Evolutionary conservation across 208 protist genomes (phyloP), one percentile per base, ranked within the genome.

Genomic region (Leishmania braziliensis): DNA sequence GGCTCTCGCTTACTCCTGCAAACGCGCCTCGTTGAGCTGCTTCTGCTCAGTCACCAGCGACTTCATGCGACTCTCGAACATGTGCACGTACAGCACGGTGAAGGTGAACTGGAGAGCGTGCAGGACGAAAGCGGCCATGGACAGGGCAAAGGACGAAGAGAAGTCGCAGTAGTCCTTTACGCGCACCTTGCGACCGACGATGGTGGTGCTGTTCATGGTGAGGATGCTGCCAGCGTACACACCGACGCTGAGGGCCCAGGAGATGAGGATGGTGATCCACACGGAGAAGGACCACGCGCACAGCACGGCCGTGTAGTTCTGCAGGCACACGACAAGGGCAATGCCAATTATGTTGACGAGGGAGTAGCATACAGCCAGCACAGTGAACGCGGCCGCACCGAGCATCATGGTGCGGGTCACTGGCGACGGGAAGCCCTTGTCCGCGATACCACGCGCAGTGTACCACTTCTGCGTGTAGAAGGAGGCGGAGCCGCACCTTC

Each of bases 221-320:
- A 26, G 36, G 74, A 83, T 83, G 73, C 73, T 69, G 66, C 66
- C 54, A 5, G 72, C 51, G 65, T 83, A 83, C n/a, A 79, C 80
- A 46, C 80, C 80, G 50, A 79, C 80, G 73, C 51, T 83, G 53
- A 83, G 72, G 62, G 80, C 80, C 80, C 80, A 83, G 62, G 80
- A 78, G 80, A 83, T 83, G 80, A 83, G 80, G 80, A 83, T 79
- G 74, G 65, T 83, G 65, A 79, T 83, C 80, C 51, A 83, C 65
- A 78, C 74, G 53, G 80, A 83, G 80, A 83, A 83, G 80, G 80
- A 83, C 80, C 80, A 83, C 51, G 80, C 80, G 74, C 80, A 83
- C 73, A 83, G 50, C 63, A 79, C 80, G 73, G 80, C 80, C 18
- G 73, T 83, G 80, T 75, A 83, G 62, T 79, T 36, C 80, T 83